A percentile compares a stretch with the other conserved stretches of the same genome.
Conservation (phyloP, 2,329 filamentous ascomycete species). For the Fusarium devonianum region DNA sequence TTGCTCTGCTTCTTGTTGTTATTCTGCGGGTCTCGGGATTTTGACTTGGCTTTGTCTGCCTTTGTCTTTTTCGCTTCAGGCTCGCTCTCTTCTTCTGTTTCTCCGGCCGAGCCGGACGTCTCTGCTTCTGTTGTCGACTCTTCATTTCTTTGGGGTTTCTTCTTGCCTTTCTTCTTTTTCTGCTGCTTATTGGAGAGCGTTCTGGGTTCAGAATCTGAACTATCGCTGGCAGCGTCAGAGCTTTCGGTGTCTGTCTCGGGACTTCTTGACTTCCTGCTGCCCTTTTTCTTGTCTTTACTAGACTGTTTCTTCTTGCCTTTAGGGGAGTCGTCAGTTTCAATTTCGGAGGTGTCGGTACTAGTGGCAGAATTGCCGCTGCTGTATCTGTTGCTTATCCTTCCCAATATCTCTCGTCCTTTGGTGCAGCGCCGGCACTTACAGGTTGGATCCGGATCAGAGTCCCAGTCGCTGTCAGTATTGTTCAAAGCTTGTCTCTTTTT, state of each 20-base stretch:
- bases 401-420: slow-evolving; percentile 33
- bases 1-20: slow-evolving; percentile 21
- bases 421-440: slow-evolving; percentile 41
- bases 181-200: slow-evolving; percentile 22
- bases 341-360: slow-evolving; percentile 25
- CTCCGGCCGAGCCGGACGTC: slow-evolving; percentile 23
- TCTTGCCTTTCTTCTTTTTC: slow-evolving; percentile 28
- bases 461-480: slow-evolving; percentile 39
- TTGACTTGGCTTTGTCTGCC: slow-evolving; percentile 21
- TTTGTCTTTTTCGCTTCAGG: slow-evolving; percentile 13
- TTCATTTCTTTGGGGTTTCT: slow-evolving; percentile 17
- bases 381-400: slow-evolving; percentile 32
- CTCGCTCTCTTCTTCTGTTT: slow-evolving; percentile 24
- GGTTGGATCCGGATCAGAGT: slow-evolving; percentile 47
- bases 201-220: slow-evolving; percentile 28
- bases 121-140: slow-evolving; percentile 11
- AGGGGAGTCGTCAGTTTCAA: slow-evolving; percentile 30
- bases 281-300: slow-evolving; percentile 33
- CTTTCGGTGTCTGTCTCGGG: slow-evolving; percentile 39
- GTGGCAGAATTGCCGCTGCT: slow-evolving; percentile 11
- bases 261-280: slow-evolving; percentile 30
- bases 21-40: background rate
- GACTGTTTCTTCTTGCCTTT: slow-evolving; percentile 31
- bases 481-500: slow-evolving; percentile 22
- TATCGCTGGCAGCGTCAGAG: slow-evolving; percentile 35